Evolutionary conservation across 2,329 filamentous ascomycete species (phyloP).

Genomic region (Neopestalotiopsis sp.): DNA sequence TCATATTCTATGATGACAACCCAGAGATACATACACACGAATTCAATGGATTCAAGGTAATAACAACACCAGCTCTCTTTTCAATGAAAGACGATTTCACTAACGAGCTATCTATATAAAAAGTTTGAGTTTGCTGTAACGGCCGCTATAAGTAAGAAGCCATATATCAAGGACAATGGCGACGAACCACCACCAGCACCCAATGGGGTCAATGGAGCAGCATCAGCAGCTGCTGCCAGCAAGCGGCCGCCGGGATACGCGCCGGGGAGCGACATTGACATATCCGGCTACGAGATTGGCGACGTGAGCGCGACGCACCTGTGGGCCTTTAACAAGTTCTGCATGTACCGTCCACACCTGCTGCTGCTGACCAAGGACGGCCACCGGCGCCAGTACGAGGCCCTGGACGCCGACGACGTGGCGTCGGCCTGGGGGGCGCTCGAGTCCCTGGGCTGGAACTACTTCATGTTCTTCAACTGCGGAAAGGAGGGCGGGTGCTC

Average conservation of each 20-base stretch:
- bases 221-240: too few relatives aligned
- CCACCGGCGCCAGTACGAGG: slow-evolving; percentile 50
- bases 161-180: slow-evolving; percentile 26
- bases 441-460: slow-evolving; percentile 31
- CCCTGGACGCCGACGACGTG: slow-evolving; percentile 46
- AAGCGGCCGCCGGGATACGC: slow-evolving; percentile 23
- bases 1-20: slow-evolving; percentile 29
- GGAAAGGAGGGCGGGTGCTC: slow-evolving; percentile 49
- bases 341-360: slow-evolving; percentile 52
- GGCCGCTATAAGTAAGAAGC: slow-evolving; percentile 19
- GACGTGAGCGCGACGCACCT: slow-evolving; percentile 48
- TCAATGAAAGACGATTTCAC: background rate
- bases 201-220: too few relatives aligned
- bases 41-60: slow-evolving; percentile 23
- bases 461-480: slow-evolving; percentile 54
- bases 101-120: background rate
- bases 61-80: background rate
- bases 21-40: slow-evolving; percentile 21
- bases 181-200: slow-evolving; percentile 15
- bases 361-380: slow-evolving; percentile 54
- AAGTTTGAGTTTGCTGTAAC: slow-evolving; percentile 28
- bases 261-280: slow-evolving; percentile 47
- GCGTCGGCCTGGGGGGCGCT: slow-evolving; percentile 42
- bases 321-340: slow-evolving; percentile 55
- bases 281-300: slow-evolving; percentile 47